Conservation (phyloP, 1,284 basidiomycete species). For the Microstroma glucosiphilum region DNA sequence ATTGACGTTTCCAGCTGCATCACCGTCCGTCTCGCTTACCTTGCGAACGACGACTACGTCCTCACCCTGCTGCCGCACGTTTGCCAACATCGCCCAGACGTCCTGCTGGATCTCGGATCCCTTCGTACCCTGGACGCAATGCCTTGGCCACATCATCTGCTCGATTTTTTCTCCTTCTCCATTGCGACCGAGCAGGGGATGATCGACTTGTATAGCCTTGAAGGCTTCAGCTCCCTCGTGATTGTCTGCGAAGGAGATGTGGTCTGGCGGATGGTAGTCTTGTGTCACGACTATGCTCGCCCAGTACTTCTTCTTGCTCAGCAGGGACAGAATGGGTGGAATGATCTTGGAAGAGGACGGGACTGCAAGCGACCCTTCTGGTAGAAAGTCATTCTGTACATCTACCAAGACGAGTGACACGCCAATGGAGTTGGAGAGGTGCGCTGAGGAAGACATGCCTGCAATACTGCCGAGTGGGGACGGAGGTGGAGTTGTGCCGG, state of each 20-base stretch:
- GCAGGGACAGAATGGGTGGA: constrained; percentile 3
- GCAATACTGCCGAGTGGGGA: no score
- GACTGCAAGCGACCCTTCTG: constrained; percentile 11
- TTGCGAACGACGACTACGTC: constrained; percentile 18
- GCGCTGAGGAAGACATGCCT: no score
- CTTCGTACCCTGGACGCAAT: constrained; percentile 55
- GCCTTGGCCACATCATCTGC: constrained; percentile 62
- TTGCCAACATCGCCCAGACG: constrained; percentile 33
- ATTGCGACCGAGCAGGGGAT: constrained; percentile 42
- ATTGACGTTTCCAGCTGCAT: neutral
- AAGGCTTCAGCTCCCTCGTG: constrained; percentile 54
- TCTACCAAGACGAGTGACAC: constrained; percentile 10
- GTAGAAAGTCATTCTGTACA: constrained; percentile 14
- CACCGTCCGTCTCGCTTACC: constrained; percentile 2
- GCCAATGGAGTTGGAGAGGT: neutral
- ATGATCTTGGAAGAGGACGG: constrained; percentile 5
- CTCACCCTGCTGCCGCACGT: constrained; percentile 32
- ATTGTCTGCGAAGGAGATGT: constrained; percentile 63
- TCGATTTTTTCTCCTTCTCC: constrained; percentile 48
- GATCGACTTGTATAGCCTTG: constrained; percentile 51
- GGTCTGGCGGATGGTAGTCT: constrained; percentile 58
- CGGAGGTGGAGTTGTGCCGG: no score
- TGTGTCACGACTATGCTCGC: constrained; percentile 22
- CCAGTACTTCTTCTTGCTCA: neutral
- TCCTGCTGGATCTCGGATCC: constrained; percentile 55